phyloP scores from a whole-genome alignment of 352 stramenopile genomes.

The Plasmopara halstedii region DNA sequence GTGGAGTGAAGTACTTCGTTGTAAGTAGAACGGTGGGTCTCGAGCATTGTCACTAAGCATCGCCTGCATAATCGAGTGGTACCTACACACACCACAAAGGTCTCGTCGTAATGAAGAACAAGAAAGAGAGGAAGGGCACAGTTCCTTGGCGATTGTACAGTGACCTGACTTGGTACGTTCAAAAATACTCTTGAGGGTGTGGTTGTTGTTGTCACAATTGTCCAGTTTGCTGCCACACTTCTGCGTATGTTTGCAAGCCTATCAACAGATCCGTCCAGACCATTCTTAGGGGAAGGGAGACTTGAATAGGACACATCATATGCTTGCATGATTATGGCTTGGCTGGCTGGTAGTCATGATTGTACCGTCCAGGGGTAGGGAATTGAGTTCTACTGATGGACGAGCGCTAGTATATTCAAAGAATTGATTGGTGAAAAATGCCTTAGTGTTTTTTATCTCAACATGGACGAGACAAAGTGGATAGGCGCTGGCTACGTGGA shows the following conservation, averaged over 20 bases:
- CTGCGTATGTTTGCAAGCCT: slow-evolving; percentile 16
- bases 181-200: slow-evolving; percentile 20
- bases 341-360: slow-evolving; percentile 26
- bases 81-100: not conserved
- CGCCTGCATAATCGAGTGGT: slow-evolving; percentile 23
- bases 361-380: slow-evolving; percentile 9
- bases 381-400: slow-evolving; percentile 3
- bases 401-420: slow-evolving; percentile 2
- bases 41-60: slow-evolving; percentile 24
- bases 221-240: slow-evolving; percentile 12
- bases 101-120: not conserved
- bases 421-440: slow-evolving; percentile 15
- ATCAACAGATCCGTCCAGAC: slow-evolving; percentile 28
- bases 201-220: too few species aligned
- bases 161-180: slow-evolving; percentile 28
- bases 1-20: slow-evolving; percentile 12
- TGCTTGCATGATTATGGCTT: slow-evolving; percentile 29
- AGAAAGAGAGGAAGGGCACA: not conserved
- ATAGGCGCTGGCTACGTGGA: slow-evolving; percentile 23
- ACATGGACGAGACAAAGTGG: slow-evolving; percentile 10
- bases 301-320: slow-evolving; percentile 23
- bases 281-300: slow-evolving; percentile 12
- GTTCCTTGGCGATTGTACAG: slow-evolving; percentile 21
- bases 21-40: slow-evolving; percentile 29
- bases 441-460: slow-evolving; percentile 17